Conservation (phyloP, 2,329 filamentous ascomycete species). For the Colletotrichum acutatum region DNA sequence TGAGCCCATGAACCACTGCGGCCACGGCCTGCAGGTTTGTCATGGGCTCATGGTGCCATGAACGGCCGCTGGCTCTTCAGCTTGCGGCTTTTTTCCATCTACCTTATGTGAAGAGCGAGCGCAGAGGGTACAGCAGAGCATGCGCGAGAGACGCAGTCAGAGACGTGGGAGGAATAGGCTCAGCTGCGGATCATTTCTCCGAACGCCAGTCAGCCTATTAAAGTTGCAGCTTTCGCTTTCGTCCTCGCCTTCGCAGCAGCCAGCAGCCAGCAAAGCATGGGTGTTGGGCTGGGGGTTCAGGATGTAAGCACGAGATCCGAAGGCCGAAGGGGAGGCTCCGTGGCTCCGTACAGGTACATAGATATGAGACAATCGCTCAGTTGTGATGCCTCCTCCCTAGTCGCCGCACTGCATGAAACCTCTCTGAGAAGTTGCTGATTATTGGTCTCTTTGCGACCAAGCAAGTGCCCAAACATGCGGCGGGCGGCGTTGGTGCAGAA, state of each 20-base stretch:
- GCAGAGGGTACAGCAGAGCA: not conserved
- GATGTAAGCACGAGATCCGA: not conserved
- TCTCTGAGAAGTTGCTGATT: not conserved
- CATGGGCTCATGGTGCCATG: not conserved
- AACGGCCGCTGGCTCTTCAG: not conserved
- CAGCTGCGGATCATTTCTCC: not conserved
- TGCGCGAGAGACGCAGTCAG: conserved; percentile 20
- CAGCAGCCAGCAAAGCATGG: not conserved
- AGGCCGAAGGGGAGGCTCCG: conserved; percentile 1
- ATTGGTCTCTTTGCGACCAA: conserved; percentile 26
- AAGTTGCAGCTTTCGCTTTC: not conserved
- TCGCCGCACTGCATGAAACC: conserved; percentile 4
- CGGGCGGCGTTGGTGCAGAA: not conserved
- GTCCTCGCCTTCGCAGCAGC: not conserved
- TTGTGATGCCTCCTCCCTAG: not conserved
- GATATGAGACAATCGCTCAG: not conserved
- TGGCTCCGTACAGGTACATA: not conserved
- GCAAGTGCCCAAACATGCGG: not conserved
- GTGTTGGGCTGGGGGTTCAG: not conserved
- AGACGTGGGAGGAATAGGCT: conserved; percentile 9
- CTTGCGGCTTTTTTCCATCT: not conserved
- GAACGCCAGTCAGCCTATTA: conserved; percentile 10
- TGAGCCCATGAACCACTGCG: not conserved
- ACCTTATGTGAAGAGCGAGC: not conserved
- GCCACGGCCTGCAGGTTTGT: not conserved